A percentile compares a stretch with the other conserved stretches of the same genome.
These are phyloP conservation scores for Eimeria maxima DNA, from an alignment of 169 alveolate genomes.

Conservation along the genomic window DNA sequence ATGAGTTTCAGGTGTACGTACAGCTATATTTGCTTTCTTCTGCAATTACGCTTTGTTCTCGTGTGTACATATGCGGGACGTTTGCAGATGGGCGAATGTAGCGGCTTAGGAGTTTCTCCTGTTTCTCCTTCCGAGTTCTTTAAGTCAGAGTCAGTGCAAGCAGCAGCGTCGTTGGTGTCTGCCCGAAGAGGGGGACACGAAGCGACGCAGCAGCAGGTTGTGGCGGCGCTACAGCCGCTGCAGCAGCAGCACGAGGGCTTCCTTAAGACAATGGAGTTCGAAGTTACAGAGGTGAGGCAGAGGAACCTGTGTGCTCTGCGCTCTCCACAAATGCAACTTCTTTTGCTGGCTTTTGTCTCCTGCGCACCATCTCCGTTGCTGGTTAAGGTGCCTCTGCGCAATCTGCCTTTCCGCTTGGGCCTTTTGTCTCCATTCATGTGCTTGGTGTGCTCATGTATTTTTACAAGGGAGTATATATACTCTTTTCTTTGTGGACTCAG, in stretches of 20 bases:
- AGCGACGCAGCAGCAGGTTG: slow-evolving; percentile 60
- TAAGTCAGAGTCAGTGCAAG: not conserved
- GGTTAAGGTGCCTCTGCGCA: too few species aligned
- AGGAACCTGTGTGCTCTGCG: too few species aligned
- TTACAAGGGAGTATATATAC: too few species aligned
- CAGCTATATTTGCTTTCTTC: not conserved
- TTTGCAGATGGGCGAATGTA: slow-evolving; percentile 44
- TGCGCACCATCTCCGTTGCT: too few species aligned
- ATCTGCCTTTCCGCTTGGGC: too few species aligned
- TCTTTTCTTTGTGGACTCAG: not conserved
- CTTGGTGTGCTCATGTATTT: not conserved
- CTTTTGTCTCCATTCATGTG: too few species aligned
- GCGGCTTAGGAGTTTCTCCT: slow-evolving; percentile 3
- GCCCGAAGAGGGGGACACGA: not conserved
- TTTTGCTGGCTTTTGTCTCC: too few species aligned
- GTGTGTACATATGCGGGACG: not conserved
- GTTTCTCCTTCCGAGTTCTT: slow-evolving; percentile 38
- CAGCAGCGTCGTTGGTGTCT: slow-evolving; percentile 26
- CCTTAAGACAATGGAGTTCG: slow-evolving; percentile 46
- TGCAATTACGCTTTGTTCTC: not conserved
- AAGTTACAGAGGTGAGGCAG: slow-evolving; percentile 61
- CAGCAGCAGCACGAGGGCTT: slow-evolving; percentile 61
- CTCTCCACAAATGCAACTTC: too few species aligned
- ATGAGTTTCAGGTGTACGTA: not conserved
- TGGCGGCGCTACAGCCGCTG: not conserved